Evolutionary conservation across 2,329 filamentous ascomycete species (phyloP).

Genomic region (Ramularia collo-cygni): DNA sequence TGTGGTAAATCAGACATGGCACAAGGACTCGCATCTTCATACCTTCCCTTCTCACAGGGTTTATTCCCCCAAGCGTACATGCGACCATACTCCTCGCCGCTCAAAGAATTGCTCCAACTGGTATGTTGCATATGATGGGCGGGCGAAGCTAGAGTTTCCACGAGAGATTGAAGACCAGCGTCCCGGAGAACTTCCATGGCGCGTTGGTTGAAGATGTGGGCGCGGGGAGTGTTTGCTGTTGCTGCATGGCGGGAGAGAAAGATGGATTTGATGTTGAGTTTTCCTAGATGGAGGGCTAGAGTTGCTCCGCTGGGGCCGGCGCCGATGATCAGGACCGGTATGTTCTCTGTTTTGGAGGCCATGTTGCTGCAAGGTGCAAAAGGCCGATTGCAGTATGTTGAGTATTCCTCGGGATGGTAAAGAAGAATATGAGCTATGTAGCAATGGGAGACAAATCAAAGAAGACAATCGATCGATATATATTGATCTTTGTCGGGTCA

Average conservation of each 20-base stretch:
- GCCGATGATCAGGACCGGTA: conserved; percentile 13
- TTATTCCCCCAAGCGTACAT: conserved; percentile 40
- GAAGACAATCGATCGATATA: too few relatives aligned
- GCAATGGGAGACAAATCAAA: too few relatives aligned
- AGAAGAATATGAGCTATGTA: too few relatives aligned
- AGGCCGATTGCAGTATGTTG: too few relatives aligned
- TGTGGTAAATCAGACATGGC: conserved; percentile 33
- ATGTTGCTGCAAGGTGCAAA: too few relatives aligned
- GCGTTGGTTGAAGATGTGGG: conserved; percentile 54
- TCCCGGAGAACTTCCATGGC: conserved; percentile 35
- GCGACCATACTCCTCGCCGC: conserved; percentile 40
- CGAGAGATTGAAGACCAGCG: conserved; percentile 33
- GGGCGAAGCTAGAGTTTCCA: conserved; percentile 24
- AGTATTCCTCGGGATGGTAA: too few relatives aligned
- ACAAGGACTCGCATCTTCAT: conserved; percentile 32
- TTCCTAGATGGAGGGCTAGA: conserved; percentile 8
- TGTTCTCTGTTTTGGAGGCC: too few relatives aligned
- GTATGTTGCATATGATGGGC: conserved; percentile 30
- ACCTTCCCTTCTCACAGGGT: conserved; percentile 34
- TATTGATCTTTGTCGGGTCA: too few relatives aligned
- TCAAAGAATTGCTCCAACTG: conserved; percentile 36
- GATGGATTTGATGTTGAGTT: conserved; percentile 38
- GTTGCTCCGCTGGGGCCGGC: conserved; percentile 18
- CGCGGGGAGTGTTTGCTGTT: conserved; percentile 51
- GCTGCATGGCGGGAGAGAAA: conserved; percentile 44